Evolutionary conservation across 495 filamentous ascomycete genomes (phyloP).

Genomic region (Cercophora sp.): DNA sequence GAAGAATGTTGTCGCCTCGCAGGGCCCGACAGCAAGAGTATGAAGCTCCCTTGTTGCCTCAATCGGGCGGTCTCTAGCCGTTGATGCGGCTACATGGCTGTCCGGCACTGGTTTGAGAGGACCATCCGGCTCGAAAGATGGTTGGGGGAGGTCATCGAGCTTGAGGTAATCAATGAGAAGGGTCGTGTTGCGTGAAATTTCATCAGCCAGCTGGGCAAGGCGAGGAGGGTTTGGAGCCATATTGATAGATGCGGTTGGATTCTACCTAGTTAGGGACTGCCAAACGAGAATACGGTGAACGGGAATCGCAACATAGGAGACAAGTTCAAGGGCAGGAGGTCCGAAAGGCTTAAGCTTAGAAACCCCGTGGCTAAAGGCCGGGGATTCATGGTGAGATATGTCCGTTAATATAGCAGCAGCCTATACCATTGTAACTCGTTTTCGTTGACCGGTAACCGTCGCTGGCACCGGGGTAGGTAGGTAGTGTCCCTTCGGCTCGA

Average conservation of each 20-base stretch:
- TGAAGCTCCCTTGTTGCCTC: conserved; percentile 19
- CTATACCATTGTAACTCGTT: too few species aligned
- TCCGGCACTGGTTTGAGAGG: conserved; percentile 5
- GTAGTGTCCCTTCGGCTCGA: too few species aligned
- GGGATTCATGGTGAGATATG: too few species aligned
- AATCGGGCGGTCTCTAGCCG: conserved; percentile 11
- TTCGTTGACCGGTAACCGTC: too few species aligned
- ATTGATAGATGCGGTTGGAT: not conserved
- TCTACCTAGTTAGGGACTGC: too few species aligned
- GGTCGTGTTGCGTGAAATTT: conserved; percentile 6
- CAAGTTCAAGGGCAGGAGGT: too few species aligned
- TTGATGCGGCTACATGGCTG: not conserved
- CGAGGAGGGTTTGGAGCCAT: not conserved
- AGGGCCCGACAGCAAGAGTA: conserved; percentile 13
- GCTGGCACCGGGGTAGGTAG: too few species aligned
- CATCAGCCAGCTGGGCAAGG: conserved; percentile 10
- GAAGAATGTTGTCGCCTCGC: conserved; percentile 13
- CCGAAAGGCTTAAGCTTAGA: too few species aligned
- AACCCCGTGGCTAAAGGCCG: too few species aligned
- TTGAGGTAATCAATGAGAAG: conserved; percentile 6
- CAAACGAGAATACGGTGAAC: too few species aligned
- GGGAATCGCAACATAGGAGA: too few species aligned
- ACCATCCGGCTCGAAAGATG: conserved; percentile 13
- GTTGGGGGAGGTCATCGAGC: conserved; percentile 11
- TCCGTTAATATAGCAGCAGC: too few species aligned